Percentiles rank a stretch among this genome's conserved stretches.
These are phyloP conservation scores for Hyaloraphidium curvatum DNA, from an alignment of 192 early-diverging fungal genomes.

Conservation along the genomic window DNA sequence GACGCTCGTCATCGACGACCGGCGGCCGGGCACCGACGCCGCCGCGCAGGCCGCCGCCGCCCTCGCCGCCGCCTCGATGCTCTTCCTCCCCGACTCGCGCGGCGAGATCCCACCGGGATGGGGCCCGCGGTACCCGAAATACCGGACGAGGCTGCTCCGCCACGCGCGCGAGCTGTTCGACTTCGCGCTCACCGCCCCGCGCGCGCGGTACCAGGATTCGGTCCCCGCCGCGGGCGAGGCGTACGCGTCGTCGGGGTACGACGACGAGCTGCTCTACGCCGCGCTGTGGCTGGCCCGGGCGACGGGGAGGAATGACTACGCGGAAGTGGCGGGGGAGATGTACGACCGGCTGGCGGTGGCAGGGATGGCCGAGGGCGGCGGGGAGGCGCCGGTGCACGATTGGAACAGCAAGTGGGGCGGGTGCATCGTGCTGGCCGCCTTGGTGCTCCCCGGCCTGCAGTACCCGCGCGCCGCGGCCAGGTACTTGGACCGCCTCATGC, in stretches of 20 bases:
- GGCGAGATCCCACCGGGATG: background rate
- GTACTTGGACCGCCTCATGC: slow-evolving; percentile 18
- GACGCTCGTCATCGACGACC: slow-evolving; percentile 22
- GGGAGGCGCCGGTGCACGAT: slow-evolving; percentile 12
- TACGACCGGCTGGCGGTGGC: slow-evolving; percentile 19
- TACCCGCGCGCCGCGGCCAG: slow-evolving; percentile 16
- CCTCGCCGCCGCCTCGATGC: slow-evolving; percentile 27
- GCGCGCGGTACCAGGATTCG: slow-evolving; percentile 17
- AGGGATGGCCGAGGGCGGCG: no score
- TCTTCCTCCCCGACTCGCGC: no score
- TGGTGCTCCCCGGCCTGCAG: slow-evolving; percentile 10
- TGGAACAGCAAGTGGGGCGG: slow-evolving; percentile 29
- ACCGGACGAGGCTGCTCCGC: slow-evolving; percentile 16
- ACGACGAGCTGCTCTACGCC: slow-evolving; percentile 28
- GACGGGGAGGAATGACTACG: slow-evolving; percentile 21
- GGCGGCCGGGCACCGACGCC: slow-evolving; percentile 30
- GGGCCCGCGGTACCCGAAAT: background rate
- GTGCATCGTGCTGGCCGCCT: slow-evolving; percentile 27
- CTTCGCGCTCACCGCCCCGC: slow-evolving; percentile 29
- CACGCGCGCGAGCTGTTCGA: slow-evolving; percentile 23
- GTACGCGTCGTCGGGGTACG: slow-evolving; percentile 21
- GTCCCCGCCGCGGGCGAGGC: slow-evolving; percentile 16
- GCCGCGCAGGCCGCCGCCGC: slow-evolving; percentile 31
- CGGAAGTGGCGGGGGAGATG: slow-evolving; percentile 21
- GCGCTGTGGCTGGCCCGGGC: slow-evolving; percentile 35